A percentile compares a stretch with the other conserved stretches of the same genome.
Evolutionary conservation across 1,284 basidiomycete genomes (phyloP).

Genomic region (Psilocybe mexicana): DNA sequence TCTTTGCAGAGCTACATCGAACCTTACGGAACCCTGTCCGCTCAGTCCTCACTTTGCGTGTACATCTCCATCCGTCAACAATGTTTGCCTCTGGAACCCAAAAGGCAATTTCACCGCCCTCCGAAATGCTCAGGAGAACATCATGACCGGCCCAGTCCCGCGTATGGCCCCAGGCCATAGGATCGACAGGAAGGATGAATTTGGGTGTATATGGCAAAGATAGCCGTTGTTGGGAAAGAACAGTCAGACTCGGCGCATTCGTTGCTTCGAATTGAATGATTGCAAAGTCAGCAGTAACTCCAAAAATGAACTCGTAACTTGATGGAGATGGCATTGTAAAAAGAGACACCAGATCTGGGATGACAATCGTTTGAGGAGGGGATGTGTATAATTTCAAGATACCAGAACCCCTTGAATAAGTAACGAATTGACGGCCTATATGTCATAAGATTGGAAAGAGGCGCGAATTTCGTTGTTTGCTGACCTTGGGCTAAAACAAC

Average conservation of each 20-base stretch:
- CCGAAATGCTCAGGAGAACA: slow-evolving; percentile 75
- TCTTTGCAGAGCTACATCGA: slow-evolving; percentile 86
- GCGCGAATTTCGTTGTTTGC: background rate
- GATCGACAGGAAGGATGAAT: slow-evolving; percentile 80
- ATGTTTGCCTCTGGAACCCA: slow-evolving; percentile 67
- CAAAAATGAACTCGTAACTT: slow-evolving; percentile 57
- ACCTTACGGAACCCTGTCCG: slow-evolving; percentile 65
- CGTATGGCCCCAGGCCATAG: slow-evolving; percentile 80
- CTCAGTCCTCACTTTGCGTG: slow-evolving; percentile 74
- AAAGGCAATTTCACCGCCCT: slow-evolving; percentile 75
- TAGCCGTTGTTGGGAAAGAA: slow-evolving; percentile 48
- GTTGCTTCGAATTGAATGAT: slow-evolving; percentile 53
- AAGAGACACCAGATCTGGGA: slow-evolving; percentile 56
- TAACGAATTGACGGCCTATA: slow-evolving; percentile 43
- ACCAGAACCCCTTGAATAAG: slow-evolving; percentile 44
- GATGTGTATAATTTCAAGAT: slow-evolving; percentile 51
- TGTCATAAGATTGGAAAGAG: background rate
- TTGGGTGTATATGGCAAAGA: slow-evolving; percentile 51
- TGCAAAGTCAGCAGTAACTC: slow-evolving; percentile 54
- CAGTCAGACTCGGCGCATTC: slow-evolving; percentile 33
- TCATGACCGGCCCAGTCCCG: slow-evolving; percentile 56
- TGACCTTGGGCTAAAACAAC: slow-evolving; percentile 66
- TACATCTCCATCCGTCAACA: slow-evolving; percentile 59
- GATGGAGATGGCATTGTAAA: slow-evolving; percentile 62
- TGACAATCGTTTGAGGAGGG: slow-evolving; percentile 43